These are phyloP conservation scores for Apiospora phragmitis DNA, from an alignment of 2,329 filamentous ascomycete species.

Conservation along the genomic window DNA sequence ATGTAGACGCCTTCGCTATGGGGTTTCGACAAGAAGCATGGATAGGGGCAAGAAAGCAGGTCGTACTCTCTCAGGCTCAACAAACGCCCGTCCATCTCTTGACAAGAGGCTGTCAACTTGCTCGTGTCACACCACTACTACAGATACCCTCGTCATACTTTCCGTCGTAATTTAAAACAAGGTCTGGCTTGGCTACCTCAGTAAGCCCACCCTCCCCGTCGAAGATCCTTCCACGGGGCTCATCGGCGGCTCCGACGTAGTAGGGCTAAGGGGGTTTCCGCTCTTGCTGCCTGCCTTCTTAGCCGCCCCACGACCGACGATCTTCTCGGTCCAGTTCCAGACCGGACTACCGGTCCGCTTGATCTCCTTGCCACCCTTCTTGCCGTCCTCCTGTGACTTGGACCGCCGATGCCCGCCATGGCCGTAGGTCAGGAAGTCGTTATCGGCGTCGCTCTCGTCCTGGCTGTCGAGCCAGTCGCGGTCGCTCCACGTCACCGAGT, in stretches of 20 bases:
- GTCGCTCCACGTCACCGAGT: slow-evolving; percentile 67
- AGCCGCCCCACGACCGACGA: slow-evolving; percentile 38
- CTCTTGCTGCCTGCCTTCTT: slow-evolving; percentile 20
- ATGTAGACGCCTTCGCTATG: not conserved
- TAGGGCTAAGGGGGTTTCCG: slow-evolving; percentile 15
- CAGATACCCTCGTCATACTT: not conserved
- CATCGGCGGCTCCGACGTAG: slow-evolving; percentile 19
- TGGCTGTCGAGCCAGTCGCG: slow-evolving; percentile 60
- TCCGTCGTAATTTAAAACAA: not conserved
- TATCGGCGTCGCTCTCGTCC: slow-evolving; percentile 43
- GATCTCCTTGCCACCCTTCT: slow-evolving; percentile 17
- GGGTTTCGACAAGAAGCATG: not conserved
- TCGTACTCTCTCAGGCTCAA: not conserved
- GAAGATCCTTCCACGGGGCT: not conserved
- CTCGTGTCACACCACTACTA: not conserved
- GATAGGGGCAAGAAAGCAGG: not conserved
- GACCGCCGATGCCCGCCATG: slow-evolving; percentile 18
- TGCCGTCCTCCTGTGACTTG: slow-evolving; percentile 13
- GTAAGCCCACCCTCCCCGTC: not conserved
- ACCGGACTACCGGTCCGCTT: slow-evolving; percentile 22
- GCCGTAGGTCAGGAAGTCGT: slow-evolving; percentile 19
- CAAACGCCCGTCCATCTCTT: not conserved
- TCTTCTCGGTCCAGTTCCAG: slow-evolving; percentile 48
- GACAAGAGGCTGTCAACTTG: not conserved
- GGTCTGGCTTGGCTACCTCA: not conserved